A percentile compares a stretch with the other conserved stretches of the same genome.
phyloP scores from a whole-genome alignment of 768 basidiomycete species.

The Lactarius pseudohatsudake region DNA sequence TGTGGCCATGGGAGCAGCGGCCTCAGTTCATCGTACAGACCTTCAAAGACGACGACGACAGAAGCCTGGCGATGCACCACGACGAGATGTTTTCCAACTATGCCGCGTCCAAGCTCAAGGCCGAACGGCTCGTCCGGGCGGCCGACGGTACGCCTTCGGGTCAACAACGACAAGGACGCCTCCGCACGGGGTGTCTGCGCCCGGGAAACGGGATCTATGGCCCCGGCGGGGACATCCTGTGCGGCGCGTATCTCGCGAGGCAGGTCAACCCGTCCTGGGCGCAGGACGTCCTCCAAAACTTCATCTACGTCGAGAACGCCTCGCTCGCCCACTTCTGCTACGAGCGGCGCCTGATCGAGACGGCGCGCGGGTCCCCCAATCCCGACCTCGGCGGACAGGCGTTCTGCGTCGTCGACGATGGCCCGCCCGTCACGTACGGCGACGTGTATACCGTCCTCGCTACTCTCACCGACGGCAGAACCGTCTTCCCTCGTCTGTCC shows the following conservation, averaged over 20 bases:
- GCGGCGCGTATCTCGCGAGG: conserved; percentile 61
- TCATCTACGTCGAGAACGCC: conserved; percentile 75
- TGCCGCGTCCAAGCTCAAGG: conserved; percentile 60
- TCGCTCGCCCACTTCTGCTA: conserved; percentile 70
- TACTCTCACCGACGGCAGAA: conserved; percentile 57
- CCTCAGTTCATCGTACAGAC: conserved; percentile 61
- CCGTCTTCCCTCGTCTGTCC: conserved; percentile 54
- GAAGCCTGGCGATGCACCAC: conserved; percentile 50
- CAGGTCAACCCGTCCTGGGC: conserved; percentile 65
- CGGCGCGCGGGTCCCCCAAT: conserved; percentile 39
- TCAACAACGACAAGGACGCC: not conserved
- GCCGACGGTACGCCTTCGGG: conserved; percentile 41
- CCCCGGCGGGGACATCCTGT: conserved; percentile 69
- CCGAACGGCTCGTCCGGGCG: conserved; percentile 49
- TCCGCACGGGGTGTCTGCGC: conserved; percentile 74
- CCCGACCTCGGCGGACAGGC: conserved; percentile 76
- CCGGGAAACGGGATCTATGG: conserved; percentile 79
- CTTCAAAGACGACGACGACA: conserved; percentile 64
- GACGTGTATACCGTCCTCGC: conserved; percentile 59
- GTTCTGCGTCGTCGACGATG: conserved; percentile 66
- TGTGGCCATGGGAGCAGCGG: conserved; percentile 74
- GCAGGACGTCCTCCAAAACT: conserved; percentile 55
- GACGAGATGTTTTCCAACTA: conserved; percentile 77
- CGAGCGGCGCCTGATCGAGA: conserved; percentile 66
- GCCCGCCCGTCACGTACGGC: conserved; percentile 59